These are phyloP conservation scores for Curvularia lunata DNA, from an alignment of 2,329 filamentous ascomycete species.

Conservation along the genomic window DNA sequence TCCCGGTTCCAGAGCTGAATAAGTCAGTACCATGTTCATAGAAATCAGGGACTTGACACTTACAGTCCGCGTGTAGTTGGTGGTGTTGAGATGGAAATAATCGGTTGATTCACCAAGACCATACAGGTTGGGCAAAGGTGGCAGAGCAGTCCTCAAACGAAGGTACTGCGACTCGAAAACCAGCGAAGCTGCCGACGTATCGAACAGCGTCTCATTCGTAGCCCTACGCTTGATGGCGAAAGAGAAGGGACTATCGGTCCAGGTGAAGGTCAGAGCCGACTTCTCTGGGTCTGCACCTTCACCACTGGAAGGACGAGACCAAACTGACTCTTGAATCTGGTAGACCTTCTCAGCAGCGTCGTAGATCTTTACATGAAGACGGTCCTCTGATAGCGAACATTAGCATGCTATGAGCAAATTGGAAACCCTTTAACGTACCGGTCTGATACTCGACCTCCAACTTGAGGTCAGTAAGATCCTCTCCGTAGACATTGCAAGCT, in stretches of 20 bases:
- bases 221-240: constrained; percentile 67
- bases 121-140: constrained; percentile 72
- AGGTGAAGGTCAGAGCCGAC: constrained; percentile 62
- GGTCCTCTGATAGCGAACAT: constrained; percentile 55
- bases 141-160: constrained; percentile 71
- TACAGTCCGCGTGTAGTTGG: constrained; percentile 63
- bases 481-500: constrained; percentile 66
- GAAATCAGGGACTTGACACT: constrained; percentile 26
- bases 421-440: constrained; percentile 57
- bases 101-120: constrained; percentile 80
- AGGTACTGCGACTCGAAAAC: constrained; percentile 81
- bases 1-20: constrained; percentile 73
- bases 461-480: constrained; percentile 61
- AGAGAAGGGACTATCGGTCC: constrained; percentile 66
- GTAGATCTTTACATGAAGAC: constrained; percentile 75
- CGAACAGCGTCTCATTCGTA: constrained; percentile 68
- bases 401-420: constrained; percentile 62
- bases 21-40: constrained; percentile 60
- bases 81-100: constrained; percentile 69
- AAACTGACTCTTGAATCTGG: constrained; percentile 72
- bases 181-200: constrained; percentile 70
- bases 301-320: constrained; percentile 62
- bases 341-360: constrained; percentile 72
- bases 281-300: constrained; percentile 32
- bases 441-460: constrained; percentile 67